Evolutionary conservation across 2,329 filamentous ascomycete species (phyloP).

Genomic region (Mycosphaerella sp.): DNA sequence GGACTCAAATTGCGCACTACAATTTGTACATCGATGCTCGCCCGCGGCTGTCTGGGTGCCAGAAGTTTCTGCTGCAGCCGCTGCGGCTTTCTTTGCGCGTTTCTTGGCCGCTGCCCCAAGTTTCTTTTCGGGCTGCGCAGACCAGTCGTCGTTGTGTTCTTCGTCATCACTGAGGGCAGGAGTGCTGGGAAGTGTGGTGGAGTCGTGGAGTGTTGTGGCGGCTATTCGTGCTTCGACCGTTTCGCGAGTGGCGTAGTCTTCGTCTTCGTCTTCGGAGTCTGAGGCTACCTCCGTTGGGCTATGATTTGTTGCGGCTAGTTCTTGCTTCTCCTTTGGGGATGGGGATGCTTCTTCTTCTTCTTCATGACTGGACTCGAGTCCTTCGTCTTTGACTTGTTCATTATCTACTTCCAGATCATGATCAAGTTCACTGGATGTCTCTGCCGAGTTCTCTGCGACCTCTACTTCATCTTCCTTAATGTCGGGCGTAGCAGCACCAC

Average conservation of each 20-base stretch:
- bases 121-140: constrained; percentile 29
- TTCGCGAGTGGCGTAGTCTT: constrained; percentile 41
- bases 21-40: constrained; percentile 66
- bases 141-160: constrained; percentile 20
- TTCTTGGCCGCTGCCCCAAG: constrained; percentile 46
- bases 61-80: constrained; percentile 29
- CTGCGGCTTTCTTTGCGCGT: constrained; percentile 43
- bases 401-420: not conserved
- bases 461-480: constrained; percentile 32
- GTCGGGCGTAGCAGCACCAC: constrained; percentile 30
- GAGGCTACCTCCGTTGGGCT: constrained; percentile 7
- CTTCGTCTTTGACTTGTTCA: not conserved
- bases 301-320: too few relatives aligned
- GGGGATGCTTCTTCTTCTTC: not conserved
- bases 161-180: constrained; percentile 2
- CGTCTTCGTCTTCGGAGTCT: constrained; percentile 24
- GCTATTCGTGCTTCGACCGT: constrained; percentile 38
- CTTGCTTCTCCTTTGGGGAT: not conserved
- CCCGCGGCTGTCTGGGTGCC: constrained; percentile 26
- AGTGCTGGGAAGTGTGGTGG: not conserved
- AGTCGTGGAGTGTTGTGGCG: constrained; percentile 11
- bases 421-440: not conserved
- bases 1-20: constrained; percentile 69
- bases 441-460: constrained; percentile 23
- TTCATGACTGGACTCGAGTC: not conserved